phyloP scores from a whole-genome alignment of 2,329 filamentous ascomycete genomes.

The Westerdykella aurantiaca region DNA sequence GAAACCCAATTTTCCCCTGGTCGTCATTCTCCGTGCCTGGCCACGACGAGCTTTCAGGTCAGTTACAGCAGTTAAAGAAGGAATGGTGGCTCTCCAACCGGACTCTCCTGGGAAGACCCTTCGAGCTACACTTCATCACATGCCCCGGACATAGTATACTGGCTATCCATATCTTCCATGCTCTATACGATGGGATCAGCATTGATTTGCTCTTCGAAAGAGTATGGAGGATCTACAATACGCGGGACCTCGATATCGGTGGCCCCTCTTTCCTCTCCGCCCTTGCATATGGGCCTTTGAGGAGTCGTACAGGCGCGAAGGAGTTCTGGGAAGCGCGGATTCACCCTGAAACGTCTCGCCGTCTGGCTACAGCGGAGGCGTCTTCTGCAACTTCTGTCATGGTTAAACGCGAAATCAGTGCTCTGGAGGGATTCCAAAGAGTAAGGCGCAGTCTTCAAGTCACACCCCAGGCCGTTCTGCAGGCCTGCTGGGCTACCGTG shows the following conservation, averaged over 20 bases:
- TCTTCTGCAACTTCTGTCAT: constrained; percentile 7
- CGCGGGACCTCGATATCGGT: constrained; percentile 4
- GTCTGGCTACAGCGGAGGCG: neutral
- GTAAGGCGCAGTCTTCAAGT: constrained; percentile 58
- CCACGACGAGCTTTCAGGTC: constrained; percentile 32
- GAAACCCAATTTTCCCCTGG: constrained; percentile 43
- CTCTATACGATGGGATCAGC: constrained; percentile 78
- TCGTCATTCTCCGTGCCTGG: constrained; percentile 4
- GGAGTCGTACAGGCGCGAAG: constrained; percentile 42
- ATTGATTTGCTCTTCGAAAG: constrained; percentile 60
- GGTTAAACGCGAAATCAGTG: constrained; percentile 31
- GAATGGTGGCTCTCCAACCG: constrained; percentile 54
- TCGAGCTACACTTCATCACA: constrained; percentile 47
- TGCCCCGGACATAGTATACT: constrained; percentile 40
- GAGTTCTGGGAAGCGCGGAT: constrained; percentile 58
- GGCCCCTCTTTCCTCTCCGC: constrained; percentile 60
- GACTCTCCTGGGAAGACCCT: constrained; percentile 45
- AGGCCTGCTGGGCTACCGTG: constrained; percentile 66
- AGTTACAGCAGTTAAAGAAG: constrained; percentile 27
- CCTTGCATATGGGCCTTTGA: constrained; percentile 64
- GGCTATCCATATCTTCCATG: constrained; percentile 72
- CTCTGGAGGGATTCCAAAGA: constrained; percentile 44
- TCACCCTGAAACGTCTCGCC: constrained; percentile 17
- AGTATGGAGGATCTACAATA: constrained; percentile 51
- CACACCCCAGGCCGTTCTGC: constrained; percentile 71